Conservation (phyloP, 345 rosid species). For the Populus ilicifolia region DNA sequence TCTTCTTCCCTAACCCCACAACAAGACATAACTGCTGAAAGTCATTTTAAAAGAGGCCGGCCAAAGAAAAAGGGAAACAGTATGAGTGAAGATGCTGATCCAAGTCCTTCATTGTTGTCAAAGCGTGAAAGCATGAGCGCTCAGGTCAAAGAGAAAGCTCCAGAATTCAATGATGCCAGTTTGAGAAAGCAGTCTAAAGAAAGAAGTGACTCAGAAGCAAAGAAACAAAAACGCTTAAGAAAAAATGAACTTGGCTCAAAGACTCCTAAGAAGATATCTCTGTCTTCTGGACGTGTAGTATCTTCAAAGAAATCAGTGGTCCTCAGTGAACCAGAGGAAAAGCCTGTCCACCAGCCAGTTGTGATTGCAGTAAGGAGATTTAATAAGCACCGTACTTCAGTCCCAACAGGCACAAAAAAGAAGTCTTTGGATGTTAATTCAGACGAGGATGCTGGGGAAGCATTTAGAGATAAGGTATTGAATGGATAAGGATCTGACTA, state of each 20-base stretch:
- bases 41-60: conserved; percentile 31
- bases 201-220: conserved; percentile 25
- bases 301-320: conserved; percentile 25
- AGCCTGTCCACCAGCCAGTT: conserved; percentile 16
- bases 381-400: conserved; percentile 16
- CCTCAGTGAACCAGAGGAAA: conserved; percentile 21
- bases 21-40: conserved; percentile 16
- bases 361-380: conserved; percentile 16
- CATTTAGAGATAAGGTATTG: conserved; percentile 42
- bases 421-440: conserved; percentile 15
- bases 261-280: conserved; percentile 13
- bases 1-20: conserved; percentile 19
- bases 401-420: conserved; percentile 20
- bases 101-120: conserved; percentile 22
- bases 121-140: conserved; percentile 16
- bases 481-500: conserved; percentile 2
- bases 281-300: conserved; percentile 3
- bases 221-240: conserved; percentile 26
- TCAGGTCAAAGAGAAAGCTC: conserved; percentile 15
- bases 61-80: conserved; percentile 25
- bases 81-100: conserved; percentile 35
- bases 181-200: conserved; percentile 17
- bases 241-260: conserved; percentile 22
- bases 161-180: conserved; percentile 15
- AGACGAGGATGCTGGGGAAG: conserved; percentile 24